A percentile compares a stretch with the other conserved stretches of the same genome.
phyloP scores from a whole-genome alignment of 2,329 filamentous ascomycete genomes.

The Chrysoporthe puriensis region DNA sequence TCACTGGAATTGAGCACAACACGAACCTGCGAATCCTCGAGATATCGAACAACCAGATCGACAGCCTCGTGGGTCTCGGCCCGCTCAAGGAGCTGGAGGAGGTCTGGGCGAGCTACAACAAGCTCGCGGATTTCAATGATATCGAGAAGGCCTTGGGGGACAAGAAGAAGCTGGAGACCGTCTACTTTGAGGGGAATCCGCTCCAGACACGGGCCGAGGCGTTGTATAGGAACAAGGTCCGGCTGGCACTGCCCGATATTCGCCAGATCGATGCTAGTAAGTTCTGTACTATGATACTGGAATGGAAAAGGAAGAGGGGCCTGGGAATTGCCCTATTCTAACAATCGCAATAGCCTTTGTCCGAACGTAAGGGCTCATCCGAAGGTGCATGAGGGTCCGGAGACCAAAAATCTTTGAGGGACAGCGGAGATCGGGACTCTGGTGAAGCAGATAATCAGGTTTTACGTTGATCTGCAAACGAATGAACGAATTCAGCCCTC shows the following conservation, averaged over 20 bases:
- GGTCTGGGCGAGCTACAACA: slow-evolving; percentile 92
- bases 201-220: slow-evolving; percentile 79
- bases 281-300: slow-evolving; percentile 44
- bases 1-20: slow-evolving; percentile 73
- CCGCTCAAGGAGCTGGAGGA: slow-evolving; percentile 77
- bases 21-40: slow-evolving; percentile 77
- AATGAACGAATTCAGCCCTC: background rate
- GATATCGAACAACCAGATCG: slow-evolving; percentile 84
- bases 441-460: background rate
- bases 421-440: background rate
- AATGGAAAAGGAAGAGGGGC: background rate
- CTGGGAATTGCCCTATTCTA: background rate
- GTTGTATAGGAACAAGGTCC: slow-evolving; percentile 91
- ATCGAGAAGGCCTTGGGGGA: slow-evolving; percentile 76
- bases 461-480: background rate
- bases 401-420: background rate
- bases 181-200: slow-evolving; percentile 96
- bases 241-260: slow-evolving; percentile 83
- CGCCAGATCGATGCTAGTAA: slow-evolving; percentile 96
- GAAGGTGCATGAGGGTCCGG: background rate
- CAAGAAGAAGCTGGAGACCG: slow-evolving; percentile 80
- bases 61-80: slow-evolving; percentile 72
- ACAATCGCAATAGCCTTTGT: slow-evolving; percentile 38
- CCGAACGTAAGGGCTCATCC: slow-evolving; percentile 4
- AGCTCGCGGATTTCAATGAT: slow-evolving; percentile 77